phyloP scores from a whole-genome alignment of 2,329 filamentous ascomycete species.

The Delphinella strobiligena region DNA sequence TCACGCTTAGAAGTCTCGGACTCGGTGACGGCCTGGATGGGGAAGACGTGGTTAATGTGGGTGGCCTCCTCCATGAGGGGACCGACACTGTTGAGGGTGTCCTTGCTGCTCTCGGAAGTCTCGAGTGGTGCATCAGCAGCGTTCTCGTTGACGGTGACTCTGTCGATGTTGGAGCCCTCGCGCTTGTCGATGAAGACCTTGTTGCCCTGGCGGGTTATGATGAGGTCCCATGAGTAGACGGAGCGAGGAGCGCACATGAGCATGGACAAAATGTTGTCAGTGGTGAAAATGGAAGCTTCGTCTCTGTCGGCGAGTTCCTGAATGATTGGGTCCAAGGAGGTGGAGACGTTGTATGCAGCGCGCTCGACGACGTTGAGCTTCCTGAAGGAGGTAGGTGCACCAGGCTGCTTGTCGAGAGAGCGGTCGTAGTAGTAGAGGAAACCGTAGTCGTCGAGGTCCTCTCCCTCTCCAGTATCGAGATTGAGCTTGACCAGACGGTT shows the following conservation, averaged over 20 bases:
- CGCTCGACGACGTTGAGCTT: conserved; percentile 84
- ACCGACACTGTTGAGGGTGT: conserved; percentile 84
- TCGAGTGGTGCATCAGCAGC: conserved; percentile 90
- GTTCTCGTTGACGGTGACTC: conserved; percentile 99
- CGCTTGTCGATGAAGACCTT: conserved; percentile 99
- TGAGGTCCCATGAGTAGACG: conserved; percentile 96
- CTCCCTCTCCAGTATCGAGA: conserved; percentile 84
- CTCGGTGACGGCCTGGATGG: conserved; percentile 87
- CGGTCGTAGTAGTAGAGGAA: conserved; percentile 99
- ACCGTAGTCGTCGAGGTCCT: conserved; percentile 89
- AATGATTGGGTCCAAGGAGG: conserved; percentile 88
- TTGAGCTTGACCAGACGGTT: conserved; percentile 91
- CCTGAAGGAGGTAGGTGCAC: conserved; percentile 70
- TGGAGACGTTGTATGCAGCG: conserved; percentile 95
- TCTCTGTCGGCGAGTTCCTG: conserved; percentile 94
- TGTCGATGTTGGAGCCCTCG: conserved; percentile 84
- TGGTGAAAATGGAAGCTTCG: conserved; percentile 93
- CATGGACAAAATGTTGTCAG: conserved; percentile 95
- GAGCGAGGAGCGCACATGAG: conserved; percentile 96
- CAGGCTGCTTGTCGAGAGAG: conserved; percentile 82
- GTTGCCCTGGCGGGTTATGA: conserved; percentile 84
- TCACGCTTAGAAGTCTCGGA: conserved; percentile 64
- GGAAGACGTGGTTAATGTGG: conserved; percentile 99
- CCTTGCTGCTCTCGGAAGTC: conserved; percentile 82
- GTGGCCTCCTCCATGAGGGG: conserved; percentile 94